These are phyloP conservation scores for Emmonsiellopsis sp. DNA, from an alignment of 2,329 filamentous ascomycete species.

Conservation along the genomic window DNA sequence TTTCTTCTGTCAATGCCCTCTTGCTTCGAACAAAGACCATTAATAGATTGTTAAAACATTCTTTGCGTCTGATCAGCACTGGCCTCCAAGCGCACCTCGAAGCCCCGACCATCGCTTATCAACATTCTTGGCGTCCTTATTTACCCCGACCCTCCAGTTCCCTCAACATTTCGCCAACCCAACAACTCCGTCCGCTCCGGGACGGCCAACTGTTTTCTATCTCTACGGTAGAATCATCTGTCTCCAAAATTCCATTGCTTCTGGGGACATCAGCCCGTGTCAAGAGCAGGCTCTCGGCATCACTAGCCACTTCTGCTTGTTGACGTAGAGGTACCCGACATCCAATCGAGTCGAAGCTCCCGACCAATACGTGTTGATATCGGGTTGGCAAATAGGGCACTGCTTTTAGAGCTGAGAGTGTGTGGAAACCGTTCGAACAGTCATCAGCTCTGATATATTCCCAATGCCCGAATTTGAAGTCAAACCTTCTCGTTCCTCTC, in stretches of 20 bases:
- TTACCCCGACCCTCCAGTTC: background rate
- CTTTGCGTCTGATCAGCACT: background rate
- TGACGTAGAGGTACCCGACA: background rate
- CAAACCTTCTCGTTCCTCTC: background rate
- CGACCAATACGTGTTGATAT: conserved; percentile 3
- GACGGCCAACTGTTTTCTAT: background rate
- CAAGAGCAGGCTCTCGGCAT: background rate
- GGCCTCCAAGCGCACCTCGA: background rate
- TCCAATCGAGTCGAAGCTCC: background rate
- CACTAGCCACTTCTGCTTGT: background rate
- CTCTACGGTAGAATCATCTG: background rate
- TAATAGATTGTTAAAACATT: background rate
- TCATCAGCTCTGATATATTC: background rate
- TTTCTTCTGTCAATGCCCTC: background rate
- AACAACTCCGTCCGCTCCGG: background rate
- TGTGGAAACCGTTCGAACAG: background rate
- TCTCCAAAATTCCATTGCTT: background rate
- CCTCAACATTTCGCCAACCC: background rate
- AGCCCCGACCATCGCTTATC: background rate
- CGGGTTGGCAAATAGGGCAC: conserved; percentile 3
- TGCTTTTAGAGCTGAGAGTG: background rate
- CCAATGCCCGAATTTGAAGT: conserved; percentile 1
- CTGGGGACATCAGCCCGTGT: background rate
- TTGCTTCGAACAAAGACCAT: background rate
- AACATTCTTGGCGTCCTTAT: background rate